Conservation (phyloP, 352 stramenopile species). For the Globisporangium iwayamae region DNA sequence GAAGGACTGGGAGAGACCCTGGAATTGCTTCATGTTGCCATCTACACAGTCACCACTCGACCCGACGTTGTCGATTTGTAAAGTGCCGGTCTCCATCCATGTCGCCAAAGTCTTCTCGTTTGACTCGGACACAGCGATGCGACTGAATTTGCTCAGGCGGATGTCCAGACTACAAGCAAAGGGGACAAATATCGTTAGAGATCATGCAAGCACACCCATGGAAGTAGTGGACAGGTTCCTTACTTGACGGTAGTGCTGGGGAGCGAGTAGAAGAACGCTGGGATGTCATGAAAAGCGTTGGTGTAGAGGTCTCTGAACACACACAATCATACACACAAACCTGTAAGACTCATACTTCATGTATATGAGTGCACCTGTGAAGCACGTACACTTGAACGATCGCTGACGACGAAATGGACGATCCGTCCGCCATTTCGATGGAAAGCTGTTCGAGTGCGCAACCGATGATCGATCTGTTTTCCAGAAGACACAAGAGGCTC, state of each 20-base stretch:
- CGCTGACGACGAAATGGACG: constrained; percentile 14
- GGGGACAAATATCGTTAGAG: background rate
- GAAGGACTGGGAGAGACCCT: constrained; percentile 26
- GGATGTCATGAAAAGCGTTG: constrained; percentile 34
- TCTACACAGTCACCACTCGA: constrained; percentile 7
- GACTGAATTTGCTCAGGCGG: constrained; percentile 30
- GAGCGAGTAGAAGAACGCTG: constrained; percentile 23
- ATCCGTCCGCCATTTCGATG: constrained; percentile 35
- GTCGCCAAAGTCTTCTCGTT: constrained; percentile 23
- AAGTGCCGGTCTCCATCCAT: constrained; percentile 30
- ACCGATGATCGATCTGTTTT: constrained; percentile 31
- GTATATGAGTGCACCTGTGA: background rate
- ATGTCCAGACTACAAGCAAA: constrained; percentile 33
- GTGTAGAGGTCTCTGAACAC: constrained; percentile 37
- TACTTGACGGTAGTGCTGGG: constrained; percentile 20
- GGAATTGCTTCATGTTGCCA: constrained; percentile 11
- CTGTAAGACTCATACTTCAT: background rate
- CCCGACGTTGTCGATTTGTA: constrained; percentile 32
- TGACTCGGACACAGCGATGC: constrained; percentile 27
- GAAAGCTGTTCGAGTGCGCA: constrained; percentile 41
- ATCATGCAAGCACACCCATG: background rate
- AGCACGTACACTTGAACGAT: constrained; percentile 28
- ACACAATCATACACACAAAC: background rate
- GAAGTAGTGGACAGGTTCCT: background rate
- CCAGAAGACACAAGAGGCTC: background rate